phyloP scores from a whole-genome alignment of 2,329 filamentous ascomycete species.

The Ophiostoma sp. region DNA sequence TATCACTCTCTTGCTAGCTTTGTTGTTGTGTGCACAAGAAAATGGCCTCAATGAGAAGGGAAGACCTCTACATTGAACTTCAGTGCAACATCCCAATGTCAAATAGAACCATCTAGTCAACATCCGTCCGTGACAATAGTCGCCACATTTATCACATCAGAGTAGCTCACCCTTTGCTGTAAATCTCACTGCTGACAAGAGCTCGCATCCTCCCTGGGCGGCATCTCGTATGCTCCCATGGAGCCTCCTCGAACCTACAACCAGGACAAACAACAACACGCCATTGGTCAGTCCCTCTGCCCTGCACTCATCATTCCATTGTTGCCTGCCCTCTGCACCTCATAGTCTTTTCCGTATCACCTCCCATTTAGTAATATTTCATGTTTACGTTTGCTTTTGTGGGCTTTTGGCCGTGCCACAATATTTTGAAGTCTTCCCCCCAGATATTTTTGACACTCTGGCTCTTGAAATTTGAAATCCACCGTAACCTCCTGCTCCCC shows the following conservation, averaged over 20 bases:
- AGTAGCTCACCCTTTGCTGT: no score
- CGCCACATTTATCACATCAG: no score
- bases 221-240: not conserved
- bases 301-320: not conserved
- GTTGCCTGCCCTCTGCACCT: not conserved
- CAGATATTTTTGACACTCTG: not conserved
- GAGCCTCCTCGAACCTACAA: not conserved
- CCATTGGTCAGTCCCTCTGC: not conserved
- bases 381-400: not conserved
- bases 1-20: not conserved
- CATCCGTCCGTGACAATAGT: no score
- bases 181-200: not conserved
- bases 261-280: not conserved
- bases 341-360: not conserved
- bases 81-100: no score
- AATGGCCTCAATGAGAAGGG: no score
- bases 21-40: no score
- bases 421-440: not conserved
- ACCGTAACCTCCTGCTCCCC: not conserved
- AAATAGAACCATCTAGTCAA: no score
- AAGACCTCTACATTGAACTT: no score
- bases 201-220: not conserved
- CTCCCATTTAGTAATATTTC: not conserved
- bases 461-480: not conserved
- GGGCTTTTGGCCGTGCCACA: not conserved